Evolutionary conservation across 495 filamentous ascomycete species (phyloP).

Genomic region (Daldinia grandis): DNA sequence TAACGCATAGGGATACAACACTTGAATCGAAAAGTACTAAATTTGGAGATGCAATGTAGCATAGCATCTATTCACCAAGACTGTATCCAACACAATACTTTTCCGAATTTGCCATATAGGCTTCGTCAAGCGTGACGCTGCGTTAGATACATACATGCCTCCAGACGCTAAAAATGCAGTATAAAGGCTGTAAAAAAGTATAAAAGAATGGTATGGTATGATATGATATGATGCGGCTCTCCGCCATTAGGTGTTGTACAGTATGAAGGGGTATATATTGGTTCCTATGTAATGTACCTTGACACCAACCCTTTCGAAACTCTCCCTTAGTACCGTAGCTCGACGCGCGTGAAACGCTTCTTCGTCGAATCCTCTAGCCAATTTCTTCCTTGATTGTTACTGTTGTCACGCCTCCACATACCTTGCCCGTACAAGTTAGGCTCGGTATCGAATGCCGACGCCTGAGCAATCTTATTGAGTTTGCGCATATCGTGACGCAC

Average conservation of each 20-base stretch:
- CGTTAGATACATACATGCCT: slow-evolving; percentile 21
- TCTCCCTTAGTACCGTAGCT: slow-evolving; percentile 38
- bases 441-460: neutral
- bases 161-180: slow-evolving; percentile 9
- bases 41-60: neutral
- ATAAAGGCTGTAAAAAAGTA: slow-evolving; percentile 15
- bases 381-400: slow-evolving; percentile 23
- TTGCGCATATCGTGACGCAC: slow-evolving; percentile 3
- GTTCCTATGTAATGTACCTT: slow-evolving; percentile 23
- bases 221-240: slow-evolving; percentile 2
- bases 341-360: slow-evolving; percentile 40
- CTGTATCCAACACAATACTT: neutral
- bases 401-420: slow-evolving; percentile 30
- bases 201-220: slow-evolving; percentile 21
- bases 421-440: slow-evolving; percentile 20
- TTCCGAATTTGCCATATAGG: slow-evolving; percentile 20
- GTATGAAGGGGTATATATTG: slow-evolving; percentile 31
- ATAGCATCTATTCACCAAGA: neutral
- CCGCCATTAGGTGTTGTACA: slow-evolving; percentile 34
- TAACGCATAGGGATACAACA: neutral
- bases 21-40: neutral
- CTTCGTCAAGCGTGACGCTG: slow-evolving; percentile 36
- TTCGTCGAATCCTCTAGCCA: slow-evolving; percentile 43
- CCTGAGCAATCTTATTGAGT: neutral
- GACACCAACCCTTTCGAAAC: slow-evolving; percentile 8